Evolutionary conservation across 257 asterid species (phyloP).

Genomic region (Fraxinus excelsior): DNA sequence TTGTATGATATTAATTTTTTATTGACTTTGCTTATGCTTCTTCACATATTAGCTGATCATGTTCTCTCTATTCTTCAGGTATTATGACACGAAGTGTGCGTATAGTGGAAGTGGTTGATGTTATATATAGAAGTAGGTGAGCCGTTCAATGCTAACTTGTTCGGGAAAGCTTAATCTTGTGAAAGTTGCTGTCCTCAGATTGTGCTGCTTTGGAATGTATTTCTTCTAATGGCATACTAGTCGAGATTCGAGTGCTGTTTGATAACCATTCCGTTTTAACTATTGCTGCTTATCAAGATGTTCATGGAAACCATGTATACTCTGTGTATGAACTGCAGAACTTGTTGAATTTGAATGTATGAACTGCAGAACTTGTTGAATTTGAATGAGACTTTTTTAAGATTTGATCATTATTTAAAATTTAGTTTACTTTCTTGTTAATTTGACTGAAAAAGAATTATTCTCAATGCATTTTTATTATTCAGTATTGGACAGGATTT

Average conservation of each 20-base stretch:
- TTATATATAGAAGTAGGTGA: neutral
- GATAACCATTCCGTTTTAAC: constrained; percentile 8
- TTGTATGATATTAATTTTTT: neutral
- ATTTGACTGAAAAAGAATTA: neutral
- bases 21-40: neutral
- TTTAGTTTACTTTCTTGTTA: neutral
- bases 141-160: neutral
- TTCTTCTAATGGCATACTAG: constrained; percentile 1
- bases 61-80: neutral
- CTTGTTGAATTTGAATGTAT: neutral
- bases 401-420: neutral
- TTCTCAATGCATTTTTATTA: too few relatives aligned
- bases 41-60: neutral
- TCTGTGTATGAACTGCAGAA: constrained; percentile 14
- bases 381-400: constrained; percentile 14
- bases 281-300: constrained; percentile 17
- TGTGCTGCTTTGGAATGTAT: constrained; percentile 22
- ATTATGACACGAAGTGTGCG: neutral
- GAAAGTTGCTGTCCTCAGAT: neutral
- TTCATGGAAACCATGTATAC: constrained; percentile 24
- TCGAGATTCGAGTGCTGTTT: constrained; percentile 2
- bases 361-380: neutral
- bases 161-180: neutral
- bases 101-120: constrained; percentile 4
- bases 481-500: too few relatives aligned